Evolutionary conservation across 257 asterid species (phyloP).

Genomic region (Scutellaria galericulata): DNA sequence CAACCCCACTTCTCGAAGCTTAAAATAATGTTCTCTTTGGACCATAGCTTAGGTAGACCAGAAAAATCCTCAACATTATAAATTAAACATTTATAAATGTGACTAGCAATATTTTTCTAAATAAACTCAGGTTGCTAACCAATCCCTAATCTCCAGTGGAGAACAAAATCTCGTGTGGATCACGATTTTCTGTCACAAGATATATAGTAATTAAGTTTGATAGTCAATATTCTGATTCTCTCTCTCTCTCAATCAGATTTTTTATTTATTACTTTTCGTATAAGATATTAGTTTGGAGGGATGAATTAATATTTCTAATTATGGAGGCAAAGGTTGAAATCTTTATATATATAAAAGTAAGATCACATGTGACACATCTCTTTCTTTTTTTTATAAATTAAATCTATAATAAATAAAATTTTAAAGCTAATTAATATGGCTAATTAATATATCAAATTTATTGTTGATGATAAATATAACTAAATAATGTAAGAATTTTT

Average conservation of each 20-base stretch:
- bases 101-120: not conserved
- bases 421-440: too few relatives aligned
- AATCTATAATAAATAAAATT: too few relatives aligned
- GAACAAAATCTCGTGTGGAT: constrained; percentile 28
- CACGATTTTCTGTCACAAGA: constrained; percentile 14
- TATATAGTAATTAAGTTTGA: constrained; percentile 3
- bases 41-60: constrained; percentile 15
- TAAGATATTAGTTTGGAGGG: not conserved
- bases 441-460: too few relatives aligned
- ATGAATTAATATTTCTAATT: not conserved
- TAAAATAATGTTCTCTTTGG: constrained; percentile 44
- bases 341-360: not conserved
- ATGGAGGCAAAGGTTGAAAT: not conserved
- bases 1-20: constrained; percentile 14
- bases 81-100: not conserved
- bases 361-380: too few relatives aligned
- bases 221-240: constrained; percentile 10
- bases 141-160: not conserved
- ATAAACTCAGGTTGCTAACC: constrained; percentile 3
- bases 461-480: too few relatives aligned
- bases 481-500: too few relatives aligned
- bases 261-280: not conserved
- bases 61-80: constrained; percentile 11
- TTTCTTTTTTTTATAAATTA: too few relatives aligned
- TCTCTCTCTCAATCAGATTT: not conserved